A percentile compares a stretch with the other conserved stretches of the same genome.
phyloP scores from a whole-genome alignment of 176 grass and related monocot genomes.

The Triticum timopheevii region DNA sequence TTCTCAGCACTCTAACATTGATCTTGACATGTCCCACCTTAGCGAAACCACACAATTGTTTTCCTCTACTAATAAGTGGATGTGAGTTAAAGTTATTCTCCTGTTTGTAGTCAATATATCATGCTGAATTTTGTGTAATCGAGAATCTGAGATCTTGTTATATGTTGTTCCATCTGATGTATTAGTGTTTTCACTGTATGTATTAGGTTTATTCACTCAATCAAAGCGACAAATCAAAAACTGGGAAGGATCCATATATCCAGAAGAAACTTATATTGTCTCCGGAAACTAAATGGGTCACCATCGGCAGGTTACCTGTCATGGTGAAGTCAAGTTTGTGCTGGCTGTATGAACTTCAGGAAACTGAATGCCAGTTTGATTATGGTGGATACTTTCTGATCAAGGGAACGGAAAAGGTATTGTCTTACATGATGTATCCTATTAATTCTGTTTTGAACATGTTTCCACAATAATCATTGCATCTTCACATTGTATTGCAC shows the following conservation, averaged over 20 bases:
- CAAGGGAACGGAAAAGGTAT: slow-evolving; percentile 92
- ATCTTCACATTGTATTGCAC: slow-evolving; percentile 13
- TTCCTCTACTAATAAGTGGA: not conserved
- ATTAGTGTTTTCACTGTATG: slow-evolving; percentile 28
- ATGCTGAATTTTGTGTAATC: not conserved
- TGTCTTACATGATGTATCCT: slow-evolving; percentile 20
- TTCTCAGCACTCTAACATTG: not conserved
- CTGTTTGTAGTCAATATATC: not conserved
- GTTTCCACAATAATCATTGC: not conserved
- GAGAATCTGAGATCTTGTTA: not conserved
- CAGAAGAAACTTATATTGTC: slow-evolving; percentile 45
- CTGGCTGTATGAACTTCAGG: slow-evolving; percentile 55
- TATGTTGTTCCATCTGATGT: slow-evolving; percentile 29
- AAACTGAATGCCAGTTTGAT: slow-evolving; percentile 87
- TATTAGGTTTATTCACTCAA: slow-evolving; percentile 68
- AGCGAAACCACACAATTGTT: not conserved
- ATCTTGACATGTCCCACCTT: not conserved
- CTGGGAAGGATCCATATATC: slow-evolving; percentile 40
- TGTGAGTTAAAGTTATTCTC: slow-evolving; percentile 4
- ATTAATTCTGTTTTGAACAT: slow-evolving; percentile 5
- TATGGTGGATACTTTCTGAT: slow-evolving; percentile 89
- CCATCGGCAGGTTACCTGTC: slow-evolving; percentile 63
- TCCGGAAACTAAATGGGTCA: slow-evolving; percentile 53
- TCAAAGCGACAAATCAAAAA: slow-evolving; percentile 62
- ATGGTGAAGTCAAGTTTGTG: slow-evolving; percentile 88